A percentile compares a stretch with the other conserved stretches of the same genome.
Conservation (phyloP, 2,329 filamentous ascomycete genomes). For the Verticillium zaregamsianum region DNA sequence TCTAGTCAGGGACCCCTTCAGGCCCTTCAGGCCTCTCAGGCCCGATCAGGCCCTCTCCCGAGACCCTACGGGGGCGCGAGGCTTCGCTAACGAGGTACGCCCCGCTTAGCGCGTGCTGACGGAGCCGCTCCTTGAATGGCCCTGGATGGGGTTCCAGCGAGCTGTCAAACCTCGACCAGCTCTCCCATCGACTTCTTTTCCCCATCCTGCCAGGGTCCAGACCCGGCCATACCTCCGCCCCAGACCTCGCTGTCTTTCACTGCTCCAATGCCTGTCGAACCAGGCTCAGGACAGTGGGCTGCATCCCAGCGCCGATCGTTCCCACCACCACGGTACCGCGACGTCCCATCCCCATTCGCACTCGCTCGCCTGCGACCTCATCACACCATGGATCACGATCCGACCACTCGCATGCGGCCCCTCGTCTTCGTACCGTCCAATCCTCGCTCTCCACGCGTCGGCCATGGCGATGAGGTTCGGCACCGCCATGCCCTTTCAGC, state of each 20-base stretch:
- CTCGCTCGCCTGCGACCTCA: not conserved
- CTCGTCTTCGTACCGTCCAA: not conserved
- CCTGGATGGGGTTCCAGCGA: not conserved
- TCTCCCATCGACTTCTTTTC: not conserved
- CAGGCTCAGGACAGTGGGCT: too few relatives aligned
- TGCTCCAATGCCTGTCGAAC: too few relatives aligned
- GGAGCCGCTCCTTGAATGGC: not conserved
- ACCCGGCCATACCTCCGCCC: not conserved
- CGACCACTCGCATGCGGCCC: not conserved
- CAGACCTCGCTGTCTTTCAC: not conserved
- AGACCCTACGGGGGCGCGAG: not conserved
- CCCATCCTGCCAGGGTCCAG: not conserved
- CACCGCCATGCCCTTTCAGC: not conserved
- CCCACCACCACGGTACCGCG: not conserved
- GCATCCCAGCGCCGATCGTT: not conserved
- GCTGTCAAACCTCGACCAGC: not conserved
- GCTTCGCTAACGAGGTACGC: not conserved
- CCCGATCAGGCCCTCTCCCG: not conserved
- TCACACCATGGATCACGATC: not conserved
- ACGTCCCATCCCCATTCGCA: not conserved
- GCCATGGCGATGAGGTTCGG: not conserved
- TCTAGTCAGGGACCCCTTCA: not conserved
- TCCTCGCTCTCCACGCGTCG: not conserved
- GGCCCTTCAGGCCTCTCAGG: not conserved
- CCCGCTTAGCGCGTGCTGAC: not conserved